Evolutionary conservation across 2,329 filamentous ascomycete genomes (phyloP).

Genomic region (Colletotrichum horii): DNA sequence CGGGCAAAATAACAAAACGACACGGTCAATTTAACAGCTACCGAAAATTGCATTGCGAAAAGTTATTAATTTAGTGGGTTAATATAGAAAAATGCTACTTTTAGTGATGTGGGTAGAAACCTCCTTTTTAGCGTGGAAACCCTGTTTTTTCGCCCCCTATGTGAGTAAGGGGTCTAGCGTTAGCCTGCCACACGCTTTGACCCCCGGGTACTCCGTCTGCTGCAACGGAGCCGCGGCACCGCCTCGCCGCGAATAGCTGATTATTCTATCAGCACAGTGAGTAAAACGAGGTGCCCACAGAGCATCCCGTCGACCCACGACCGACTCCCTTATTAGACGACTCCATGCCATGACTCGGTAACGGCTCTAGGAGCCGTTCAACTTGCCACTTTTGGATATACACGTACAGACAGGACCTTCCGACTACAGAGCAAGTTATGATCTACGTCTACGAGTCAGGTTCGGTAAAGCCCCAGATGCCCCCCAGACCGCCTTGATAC

Average conservation of each 20-base stretch:
- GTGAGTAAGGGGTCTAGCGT: no score
- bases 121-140: no score
- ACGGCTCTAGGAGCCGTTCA: background rate
- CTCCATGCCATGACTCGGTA: background rate
- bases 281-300: background rate
- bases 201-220: no score
- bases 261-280: background rate
- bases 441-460: background rate
- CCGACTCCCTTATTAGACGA: background rate
- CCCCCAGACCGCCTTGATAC: background rate
- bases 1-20: no score
- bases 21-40: no score
- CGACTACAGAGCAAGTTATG: background rate
- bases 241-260: background rate
- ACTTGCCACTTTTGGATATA: background rate
- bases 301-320: background rate
- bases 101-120: no score
- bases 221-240: fast-evolving
- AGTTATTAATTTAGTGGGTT: no score
- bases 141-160: no score
- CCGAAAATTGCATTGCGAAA: no score
- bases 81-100: no score
- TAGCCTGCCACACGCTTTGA: no score
- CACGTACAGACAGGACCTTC: background rate
- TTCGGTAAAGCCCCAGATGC: background rate